Base-by-base conservation (phyloP, 345 rosid species). In the Gossypium sturtianum region DNA sequence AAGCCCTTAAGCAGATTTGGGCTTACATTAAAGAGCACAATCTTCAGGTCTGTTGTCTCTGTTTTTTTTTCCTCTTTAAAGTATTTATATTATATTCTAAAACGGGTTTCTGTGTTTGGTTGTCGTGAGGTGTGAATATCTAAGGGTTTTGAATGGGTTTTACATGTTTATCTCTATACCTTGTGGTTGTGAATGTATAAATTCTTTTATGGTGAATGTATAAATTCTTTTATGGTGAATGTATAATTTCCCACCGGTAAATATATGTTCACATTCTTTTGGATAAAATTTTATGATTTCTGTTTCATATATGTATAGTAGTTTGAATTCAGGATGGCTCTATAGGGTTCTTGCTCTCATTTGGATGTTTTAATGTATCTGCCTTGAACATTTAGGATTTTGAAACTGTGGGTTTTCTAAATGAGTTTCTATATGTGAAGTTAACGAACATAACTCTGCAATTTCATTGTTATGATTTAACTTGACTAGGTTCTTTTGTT, bases 1-100 rank as follows among this genome's bases (percentile, higher is more conserved):
- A 94, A 75, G 97, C 89, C 64, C 88, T 92, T 48, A 94, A 92
- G 82, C 86, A 41, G 66, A 91, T 93, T 77, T 95, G 99, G 97
- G 97, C 88, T 16, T 78, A 95, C 79, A 95, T 95, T 75, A 95
- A 95, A 79, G 88, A 86, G 75, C 77, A 85, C 78, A 90, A 90
- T 82, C 98, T 95, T 80, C 99, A 95, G 90, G 99, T 92, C 70
- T 17, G 47, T 64, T 49, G 15, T 6, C 9, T 56, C 0, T 68
- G 64, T 54, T 34, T 9, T 0, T 34, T 41, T 70, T 59, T 29
- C 16, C 23, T 9, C 47, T 43, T 48, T 63, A 62, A 43, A 57
- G 7, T 2, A 10, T 77, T 38, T 34, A 22, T 57, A 12, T 11
- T 20, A 10, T 54, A 60, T 54, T 12, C 59, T n/a, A 16, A 52